Evolutionary conservation across 257 asterid genomes (phyloP).

Genomic region (Lantana camara): DNA sequence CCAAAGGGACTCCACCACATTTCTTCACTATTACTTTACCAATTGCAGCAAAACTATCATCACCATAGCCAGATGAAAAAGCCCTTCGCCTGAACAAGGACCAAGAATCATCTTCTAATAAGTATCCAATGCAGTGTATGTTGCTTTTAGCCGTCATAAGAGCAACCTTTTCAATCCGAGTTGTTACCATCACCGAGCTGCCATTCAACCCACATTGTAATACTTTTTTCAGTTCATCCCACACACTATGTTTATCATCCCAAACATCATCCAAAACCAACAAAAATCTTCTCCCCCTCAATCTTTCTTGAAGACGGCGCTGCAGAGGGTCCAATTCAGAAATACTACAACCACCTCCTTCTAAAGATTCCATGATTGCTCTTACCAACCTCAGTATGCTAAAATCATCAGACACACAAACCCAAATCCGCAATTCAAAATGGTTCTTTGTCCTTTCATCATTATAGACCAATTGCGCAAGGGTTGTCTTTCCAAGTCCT

Average conservation of each 20-base stretch:
- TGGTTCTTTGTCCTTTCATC: conserved; percentile 26
- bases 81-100: conserved; percentile 29
- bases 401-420: conserved; percentile 29
- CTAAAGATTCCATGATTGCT: conserved; percentile 24
- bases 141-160: conserved; percentile 16
- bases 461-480: conserved; percentile 27
- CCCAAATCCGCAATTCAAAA: conserved; percentile 36
- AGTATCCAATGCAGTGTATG: conserved; percentile 13
- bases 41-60: conserved; percentile 5
- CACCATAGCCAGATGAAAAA: conserved; percentile 1
- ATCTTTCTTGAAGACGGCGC: conserved; percentile 19
- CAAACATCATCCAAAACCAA: conserved; percentile 42
- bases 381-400: conserved; percentile 21
- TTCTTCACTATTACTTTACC: conserved; percentile 22
- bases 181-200: conserved; percentile 25
- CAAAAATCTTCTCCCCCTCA: conserved; percentile 30
- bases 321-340: conserved; percentile 27
- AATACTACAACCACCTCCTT: conserved; percentile 1
- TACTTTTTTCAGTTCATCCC: conserved; percentile 29
- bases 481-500: conserved; percentile 46
- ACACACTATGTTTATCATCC: conserved; percentile 28
- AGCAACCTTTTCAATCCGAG: conserved; percentile 28
- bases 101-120: conserved; percentile 31
- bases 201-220: conserved; percentile 32
- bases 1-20: conserved; percentile 31